Percentiles rank a stretch among this genome's conserved stretches.
phyloP scores from a whole-genome alignment of 2,329 filamentous ascomycete species.

The Claviceps maximensis region DNA sequence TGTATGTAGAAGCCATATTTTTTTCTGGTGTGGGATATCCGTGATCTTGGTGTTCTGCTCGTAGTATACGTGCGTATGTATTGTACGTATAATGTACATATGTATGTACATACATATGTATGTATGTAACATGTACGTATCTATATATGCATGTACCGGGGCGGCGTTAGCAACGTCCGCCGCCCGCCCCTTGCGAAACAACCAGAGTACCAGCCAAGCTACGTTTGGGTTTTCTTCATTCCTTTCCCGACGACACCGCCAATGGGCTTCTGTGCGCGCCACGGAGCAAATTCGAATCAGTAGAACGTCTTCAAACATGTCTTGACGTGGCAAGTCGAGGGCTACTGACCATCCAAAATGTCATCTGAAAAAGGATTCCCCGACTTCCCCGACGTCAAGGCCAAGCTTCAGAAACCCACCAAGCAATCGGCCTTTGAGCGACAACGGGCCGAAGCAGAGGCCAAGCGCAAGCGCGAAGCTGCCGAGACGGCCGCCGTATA shows the following conservation, averaged over 20 bases:
- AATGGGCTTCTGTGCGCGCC: background rate
- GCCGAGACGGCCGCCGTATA: constrained; percentile 80
- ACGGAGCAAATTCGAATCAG: background rate
- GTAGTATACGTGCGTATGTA: no score
- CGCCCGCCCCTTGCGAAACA: background rate
- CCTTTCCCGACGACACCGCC: background rate
- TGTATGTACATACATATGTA: no score
- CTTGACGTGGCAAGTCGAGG: background rate
- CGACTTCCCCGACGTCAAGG: constrained; percentile 58
- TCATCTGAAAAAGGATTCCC: constrained; percentile 33
- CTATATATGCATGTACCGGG: constrained; percentile 10
- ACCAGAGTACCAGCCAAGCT: background rate
- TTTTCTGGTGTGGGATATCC: no score
- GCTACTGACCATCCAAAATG: constrained; percentile 19
- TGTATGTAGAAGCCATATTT: no score
- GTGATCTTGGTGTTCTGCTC: no score
- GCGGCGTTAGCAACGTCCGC: background rate
- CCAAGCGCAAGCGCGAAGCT: constrained; percentile 70
- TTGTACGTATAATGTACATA: no score
- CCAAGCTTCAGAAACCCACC: constrained; percentile 65
- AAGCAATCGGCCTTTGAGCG: constrained; percentile 83
- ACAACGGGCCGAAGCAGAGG: constrained; percentile 79
- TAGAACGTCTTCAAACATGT: constrained; percentile 5
- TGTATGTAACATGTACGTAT: background rate
- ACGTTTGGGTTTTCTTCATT: background rate